Base-by-base conservation (phyloP, 2,329 filamentous ascomycete genomes). In the Byssothecium circinans region DNA sequence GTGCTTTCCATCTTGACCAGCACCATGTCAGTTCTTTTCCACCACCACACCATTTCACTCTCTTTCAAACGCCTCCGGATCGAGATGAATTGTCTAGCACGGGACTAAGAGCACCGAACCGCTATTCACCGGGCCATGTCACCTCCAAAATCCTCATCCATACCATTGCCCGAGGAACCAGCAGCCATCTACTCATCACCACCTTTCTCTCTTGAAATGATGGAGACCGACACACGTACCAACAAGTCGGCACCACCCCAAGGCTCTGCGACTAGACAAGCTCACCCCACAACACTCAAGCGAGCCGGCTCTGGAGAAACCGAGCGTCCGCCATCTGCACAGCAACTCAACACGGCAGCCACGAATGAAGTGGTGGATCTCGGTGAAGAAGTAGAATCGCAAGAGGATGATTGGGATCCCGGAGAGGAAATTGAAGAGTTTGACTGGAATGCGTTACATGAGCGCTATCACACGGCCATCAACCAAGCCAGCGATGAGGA, bases 371-470 rank as follows among this genome's bases (percentile, higher is more conserved):
- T 18, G 2, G 12, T 23, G 11, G 15, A 47, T 43, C 25, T 56
- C 22, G 37, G 18, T 19, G 27, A 45, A 7, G 43, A 54, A 15
- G 45, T 50, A 19, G 20, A 38, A 22, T 49, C 53, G 7, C 49
- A 60, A 7, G 43, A 53, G 4, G 33, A 49, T 7, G 45, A 56
- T 17, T 18, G 36, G 3, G 43, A 49, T 8, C 43, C 49, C 20
- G 47, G 50, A 6, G 47, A 49, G 12, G 47, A 46, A 11, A 61
- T 89, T 50, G 71, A 74, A 37, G 44, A 73, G 62, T 90, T 88
- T 61, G 83, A 91, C 70, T 96, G 91, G 91, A 76, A 85, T 2
- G 80, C 86, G n/a, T 85, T 96, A 25, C 80, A 91, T 68, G 65
- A 75, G 1, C 81, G 83, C 34, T 95, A 91, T 58, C 78, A 85